These are phyloP conservation scores for Eucalyptus leucophloia DNA, from an alignment of 345 rosid genomes.

Conservation along the genomic window DNA sequence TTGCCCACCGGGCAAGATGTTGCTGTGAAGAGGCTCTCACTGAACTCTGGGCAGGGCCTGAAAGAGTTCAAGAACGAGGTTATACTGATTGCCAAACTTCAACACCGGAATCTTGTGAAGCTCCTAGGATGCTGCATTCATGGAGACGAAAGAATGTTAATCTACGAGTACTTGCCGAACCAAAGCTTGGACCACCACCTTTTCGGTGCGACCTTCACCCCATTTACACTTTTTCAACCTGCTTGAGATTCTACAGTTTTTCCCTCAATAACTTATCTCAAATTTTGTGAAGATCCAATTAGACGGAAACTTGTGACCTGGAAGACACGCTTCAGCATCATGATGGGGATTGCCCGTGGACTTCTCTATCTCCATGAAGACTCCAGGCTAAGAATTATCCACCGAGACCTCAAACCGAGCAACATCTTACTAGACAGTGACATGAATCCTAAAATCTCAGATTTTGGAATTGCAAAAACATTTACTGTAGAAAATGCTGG, in stretches of 20 bases:
- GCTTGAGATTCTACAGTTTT: not conserved
- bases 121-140: conserved; percentile 54
- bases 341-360: conserved; percentile 26
- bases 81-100: conserved; percentile 29
- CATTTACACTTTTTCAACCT: not conserved
- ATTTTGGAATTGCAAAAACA: conserved; percentile 25
- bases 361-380: conserved; percentile 26
- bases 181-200: conserved; percentile 43
- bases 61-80: conserved; percentile 24
- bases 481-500: conserved; percentile 1
- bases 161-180: conserved; percentile 58
- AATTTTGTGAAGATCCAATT: not conserved
- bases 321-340: conserved; percentile 12
- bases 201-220: conserved; percentile 22
- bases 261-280: not conserved
- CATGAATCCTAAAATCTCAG: conserved; percentile 27
- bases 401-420: conserved; percentile 26
- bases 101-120: conserved; percentile 66
- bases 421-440: conserved; percentile 12
- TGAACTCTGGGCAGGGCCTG: conserved; percentile 12
- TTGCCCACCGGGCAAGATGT: not conserved
- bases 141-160: conserved; percentile 38
- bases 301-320: conserved; percentile 6
- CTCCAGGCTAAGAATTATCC: conserved; percentile 23
- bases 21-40: conserved; percentile 19